Evolutionary conservation across 2,329 filamentous ascomycete species (phyloP).

Genomic region (Zopfia rhizophila): DNA sequence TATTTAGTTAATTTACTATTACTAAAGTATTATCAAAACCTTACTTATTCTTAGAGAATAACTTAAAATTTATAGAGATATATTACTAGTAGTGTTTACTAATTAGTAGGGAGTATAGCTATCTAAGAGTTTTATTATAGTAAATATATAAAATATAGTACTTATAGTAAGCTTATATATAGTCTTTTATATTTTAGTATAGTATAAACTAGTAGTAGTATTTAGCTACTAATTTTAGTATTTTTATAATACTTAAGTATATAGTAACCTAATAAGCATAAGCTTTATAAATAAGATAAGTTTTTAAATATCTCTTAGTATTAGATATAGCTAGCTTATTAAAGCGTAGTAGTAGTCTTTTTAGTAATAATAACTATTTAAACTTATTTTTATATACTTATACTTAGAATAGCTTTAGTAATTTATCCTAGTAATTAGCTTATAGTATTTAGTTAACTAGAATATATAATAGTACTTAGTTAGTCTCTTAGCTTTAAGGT

Average conservation of each 20-base stretch:
- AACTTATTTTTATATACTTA: no score
- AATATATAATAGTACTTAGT: no score
- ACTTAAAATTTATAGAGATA: conserved; percentile 8
- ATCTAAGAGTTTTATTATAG: background rate
- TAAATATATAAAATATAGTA: background rate
- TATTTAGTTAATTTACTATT: conserved; percentile 15
- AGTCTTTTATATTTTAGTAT: background rate
- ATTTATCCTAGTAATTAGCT: no score
- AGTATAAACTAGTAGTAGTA: conserved; percentile 1
- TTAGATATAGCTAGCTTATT: no score
- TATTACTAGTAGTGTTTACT: conserved; percentile 1
- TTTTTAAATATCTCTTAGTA: no score
- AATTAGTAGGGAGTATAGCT: conserved; percentile 3
- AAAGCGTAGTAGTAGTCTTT: no score
- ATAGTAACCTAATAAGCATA: conserved; percentile 1
- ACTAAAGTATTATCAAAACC: conserved; percentile 4
- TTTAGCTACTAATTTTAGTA: background rate
- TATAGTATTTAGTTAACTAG: no score
- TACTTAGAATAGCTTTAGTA: background rate
- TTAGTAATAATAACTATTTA: no score
- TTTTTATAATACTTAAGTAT: conserved; percentile 6
- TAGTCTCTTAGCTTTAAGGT: no score
- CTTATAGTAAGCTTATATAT: background rate
- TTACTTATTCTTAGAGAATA: background rate
- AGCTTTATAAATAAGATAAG: conserved; percentile 2